Evolutionary conservation across 805 yeast genomes (phyloP).

Genomic region (Candida silvicultrix): DNA sequence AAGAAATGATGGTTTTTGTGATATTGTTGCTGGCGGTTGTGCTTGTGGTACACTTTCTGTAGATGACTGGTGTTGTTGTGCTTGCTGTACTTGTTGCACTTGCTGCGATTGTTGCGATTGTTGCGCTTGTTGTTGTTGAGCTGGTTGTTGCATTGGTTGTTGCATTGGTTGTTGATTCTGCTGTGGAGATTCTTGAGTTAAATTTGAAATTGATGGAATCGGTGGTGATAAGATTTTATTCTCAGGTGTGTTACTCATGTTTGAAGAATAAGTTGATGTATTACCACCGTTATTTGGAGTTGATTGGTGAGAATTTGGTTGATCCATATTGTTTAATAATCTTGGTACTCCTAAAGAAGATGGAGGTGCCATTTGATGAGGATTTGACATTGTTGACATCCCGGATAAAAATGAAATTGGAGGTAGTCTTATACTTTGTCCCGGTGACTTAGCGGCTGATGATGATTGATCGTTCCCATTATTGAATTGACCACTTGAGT

Average conservation of each 20-base stretch:
- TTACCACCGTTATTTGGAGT: neutral
- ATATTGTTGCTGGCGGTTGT: neutral
- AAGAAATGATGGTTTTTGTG: conserved; percentile 3
- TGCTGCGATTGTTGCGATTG: neutral
- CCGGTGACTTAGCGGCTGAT: neutral
- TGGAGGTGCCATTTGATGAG: conserved; percentile 3
- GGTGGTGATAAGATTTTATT: neutral
- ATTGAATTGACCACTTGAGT: neutral
- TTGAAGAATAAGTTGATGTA: neutral
- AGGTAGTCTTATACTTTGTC: conserved; percentile 27
- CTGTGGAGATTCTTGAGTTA: no score
- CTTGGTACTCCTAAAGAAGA: conserved; percentile 6
- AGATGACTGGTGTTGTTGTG: neutral
- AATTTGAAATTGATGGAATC: neutral
- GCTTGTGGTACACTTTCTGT: neutral
- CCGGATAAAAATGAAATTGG: conserved; percentile 30
- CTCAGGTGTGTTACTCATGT: neutral
- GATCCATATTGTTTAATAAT: conserved; percentile 5
- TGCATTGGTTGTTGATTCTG: neutral
- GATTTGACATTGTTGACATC: conserved; percentile 6
- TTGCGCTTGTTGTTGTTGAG: neutral
- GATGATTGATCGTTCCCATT: neutral
- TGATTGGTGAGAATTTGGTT: neutral
- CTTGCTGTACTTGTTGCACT: neutral
- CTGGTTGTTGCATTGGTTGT: neutral